Percentiles rank a stretch among this genome's conserved stretches.
Conservation (phyloP, 2,329 filamentous ascomycete species). For the Scedosporium minutisporum region DNA sequence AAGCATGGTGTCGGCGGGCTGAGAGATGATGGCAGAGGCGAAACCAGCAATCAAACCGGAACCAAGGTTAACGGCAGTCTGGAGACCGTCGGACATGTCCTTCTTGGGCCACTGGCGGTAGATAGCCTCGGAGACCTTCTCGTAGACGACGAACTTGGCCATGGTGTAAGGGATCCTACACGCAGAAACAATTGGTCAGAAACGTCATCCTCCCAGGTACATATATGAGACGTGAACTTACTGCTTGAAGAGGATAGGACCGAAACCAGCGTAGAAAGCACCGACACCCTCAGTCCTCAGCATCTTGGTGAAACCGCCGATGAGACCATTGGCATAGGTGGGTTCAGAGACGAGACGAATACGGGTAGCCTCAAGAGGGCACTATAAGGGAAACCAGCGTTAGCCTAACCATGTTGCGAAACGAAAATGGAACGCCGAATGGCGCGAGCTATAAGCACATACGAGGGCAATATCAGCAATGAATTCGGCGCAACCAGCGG, state of each 20-base stretch:
- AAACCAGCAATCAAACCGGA: constrained; percentile 52
- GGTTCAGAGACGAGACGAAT: constrained; percentile 88
- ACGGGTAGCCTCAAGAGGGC: constrained; percentile 86
- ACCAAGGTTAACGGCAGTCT: constrained; percentile 73
- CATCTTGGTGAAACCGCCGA: constrained; percentile 77
- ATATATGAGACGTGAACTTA: constrained; percentile 28
- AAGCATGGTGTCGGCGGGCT: constrained; percentile 89
- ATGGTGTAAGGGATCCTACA: constrained; percentile 80
- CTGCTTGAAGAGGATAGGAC: constrained; percentile 77
- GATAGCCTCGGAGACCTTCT: constrained; percentile 72
- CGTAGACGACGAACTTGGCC: constrained; percentile 91
- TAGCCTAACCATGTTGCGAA: background rate
- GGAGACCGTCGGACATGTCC: constrained; percentile 53
- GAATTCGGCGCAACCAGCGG: constrained; percentile 55
- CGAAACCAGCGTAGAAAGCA: constrained; percentile 87
- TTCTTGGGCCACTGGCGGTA: constrained; percentile 64
- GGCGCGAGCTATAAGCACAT: background rate
- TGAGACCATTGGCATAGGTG: constrained; percentile 70
- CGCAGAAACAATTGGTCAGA: background rate
- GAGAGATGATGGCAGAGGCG: constrained; percentile 76
- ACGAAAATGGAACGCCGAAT: background rate
- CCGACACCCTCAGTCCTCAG: constrained; percentile 70
- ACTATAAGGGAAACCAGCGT: constrained; percentile 22
- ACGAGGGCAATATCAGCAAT: constrained; percentile 67
- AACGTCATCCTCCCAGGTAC: no score